Evolutionary conservation across 768 basidiomycete genomes (phyloP).

Genomic region (Mycena chlorophos): DNA sequence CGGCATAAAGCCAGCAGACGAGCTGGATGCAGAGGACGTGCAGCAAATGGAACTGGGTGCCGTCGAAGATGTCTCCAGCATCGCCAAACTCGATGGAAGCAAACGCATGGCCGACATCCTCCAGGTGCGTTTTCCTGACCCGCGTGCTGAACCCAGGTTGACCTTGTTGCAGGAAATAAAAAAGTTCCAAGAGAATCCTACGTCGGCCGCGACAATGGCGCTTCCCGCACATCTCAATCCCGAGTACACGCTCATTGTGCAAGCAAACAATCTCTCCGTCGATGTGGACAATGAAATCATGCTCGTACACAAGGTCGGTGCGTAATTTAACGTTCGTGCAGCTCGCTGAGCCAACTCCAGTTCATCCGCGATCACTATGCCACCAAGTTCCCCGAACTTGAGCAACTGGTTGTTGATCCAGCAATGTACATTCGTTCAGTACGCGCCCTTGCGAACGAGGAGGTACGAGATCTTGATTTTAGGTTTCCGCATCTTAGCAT

Average conservation of each 20-base stretch:
- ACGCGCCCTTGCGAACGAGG: conserved; percentile 80
- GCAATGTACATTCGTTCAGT: conserved; percentile 92
- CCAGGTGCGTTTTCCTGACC: conserved; percentile 47
- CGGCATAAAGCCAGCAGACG: conserved; percentile 91
- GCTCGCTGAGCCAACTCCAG: conserved; percentile 39
- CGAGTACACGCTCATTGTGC: conserved; percentile 94
- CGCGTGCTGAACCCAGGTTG: background rate
- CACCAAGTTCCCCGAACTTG: conserved; percentile 93
- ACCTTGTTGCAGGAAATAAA: conserved; percentile 71
- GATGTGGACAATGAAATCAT: conserved; percentile 98
- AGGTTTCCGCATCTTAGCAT: background rate
- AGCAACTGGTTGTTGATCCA: conserved; percentile 91
- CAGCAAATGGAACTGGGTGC: conserved; percentile 88
- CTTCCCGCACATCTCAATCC: conserved; percentile 86
- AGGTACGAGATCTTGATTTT: conserved; percentile 44
- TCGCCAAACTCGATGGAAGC: conserved; percentile 87
- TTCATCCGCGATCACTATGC: conserved; percentile 98
- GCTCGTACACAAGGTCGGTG: conserved; percentile 82
- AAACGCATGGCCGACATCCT: conserved; percentile 87
- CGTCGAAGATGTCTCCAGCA: conserved; percentile 82
- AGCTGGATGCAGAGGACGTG: conserved; percentile 91
- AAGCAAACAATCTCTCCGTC: conserved; percentile 96
- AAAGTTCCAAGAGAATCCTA: conserved; percentile 80
- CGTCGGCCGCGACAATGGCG: conserved; percentile 74
- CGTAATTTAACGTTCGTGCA: conserved; percentile 15